Evolutionary conservation across 345 rosid genomes (phyloP), one percentile per base, ranked within the genome.

Genomic region (Diplotaxis tenuifolia): DNA sequence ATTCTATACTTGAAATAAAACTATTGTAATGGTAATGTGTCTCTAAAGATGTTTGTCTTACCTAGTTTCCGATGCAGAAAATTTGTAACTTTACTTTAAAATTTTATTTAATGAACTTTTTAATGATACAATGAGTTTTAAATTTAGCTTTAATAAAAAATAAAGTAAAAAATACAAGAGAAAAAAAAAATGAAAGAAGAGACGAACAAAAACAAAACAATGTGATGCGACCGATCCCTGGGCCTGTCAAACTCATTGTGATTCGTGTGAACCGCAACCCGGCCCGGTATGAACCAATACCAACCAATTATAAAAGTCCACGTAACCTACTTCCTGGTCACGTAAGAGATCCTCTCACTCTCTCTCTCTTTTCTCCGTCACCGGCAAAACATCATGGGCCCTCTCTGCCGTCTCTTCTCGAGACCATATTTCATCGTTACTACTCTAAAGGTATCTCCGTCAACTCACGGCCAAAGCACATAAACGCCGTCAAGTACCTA

Each of bases 351-450:
- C 25, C 71, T 20, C 70, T 64, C n/a, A n/a, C 68, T 22, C 67
- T 64, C 70, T 42, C 72, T 70, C 68, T 34, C 76, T 65, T 66
- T 53, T 66, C 70, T 62, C 79, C 80, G 76, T 71, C 72, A 65
- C 80, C 77, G 73, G 76, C 80, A 45, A 77, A 23, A 72, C 73
- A 67, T 62, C 0, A 66, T 67, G 81, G 81, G 77, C 65, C 81
- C 76, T 61, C 42, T 40, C n/a, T 77, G 81, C 73, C 70, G 69
- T 72, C 72, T 77, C 69, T 77, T 77, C 25, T 54, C 53, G 69
- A 77, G 81, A 77, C 77, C 81, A 66, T 34, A 27, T 52, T 72
- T 71, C 76, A 71, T 64, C 72, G 71, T 64, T 57, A 70, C 71
- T 57, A 70, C 71, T 56, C 77, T 10, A 69, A 77, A 53, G 50